Percentiles rank a stretch among this genome's conserved stretches.
Evolutionary conservation across 164 flowering plant species (phyloP).

Genomic region (Buxus sempervirens): DNA sequence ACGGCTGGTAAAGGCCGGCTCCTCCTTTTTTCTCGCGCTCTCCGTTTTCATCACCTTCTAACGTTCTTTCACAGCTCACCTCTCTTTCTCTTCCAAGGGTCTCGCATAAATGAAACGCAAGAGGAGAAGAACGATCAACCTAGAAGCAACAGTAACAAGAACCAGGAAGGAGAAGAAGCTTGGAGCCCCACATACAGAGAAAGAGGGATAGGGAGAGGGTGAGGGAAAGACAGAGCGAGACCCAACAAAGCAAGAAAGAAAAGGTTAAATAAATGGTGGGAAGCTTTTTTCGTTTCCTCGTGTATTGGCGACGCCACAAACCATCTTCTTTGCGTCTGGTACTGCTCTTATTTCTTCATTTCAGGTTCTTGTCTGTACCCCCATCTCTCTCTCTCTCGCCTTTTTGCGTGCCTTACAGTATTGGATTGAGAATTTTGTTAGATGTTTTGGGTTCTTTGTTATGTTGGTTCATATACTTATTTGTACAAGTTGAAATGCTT

Average conservation of each 20-base stretch:
- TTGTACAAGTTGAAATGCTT: background rate
- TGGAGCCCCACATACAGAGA: background rate
- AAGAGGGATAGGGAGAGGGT: conserved; percentile 2
- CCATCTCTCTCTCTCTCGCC: background rate
- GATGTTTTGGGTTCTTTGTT: background rate
- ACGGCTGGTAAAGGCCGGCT: background rate
- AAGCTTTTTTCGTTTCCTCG: conserved; percentile 32
- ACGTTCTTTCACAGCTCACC: background rate
- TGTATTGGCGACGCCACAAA: conserved; percentile 22
- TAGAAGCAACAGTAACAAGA: background rate
- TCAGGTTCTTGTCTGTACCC: conserved; percentile 1
- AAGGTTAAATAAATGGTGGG: conserved; percentile 21
- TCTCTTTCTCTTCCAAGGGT: background rate
- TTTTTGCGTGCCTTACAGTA: background rate
- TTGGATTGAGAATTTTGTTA: background rate
- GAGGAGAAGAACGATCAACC: too few species aligned
- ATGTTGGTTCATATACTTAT: background rate
- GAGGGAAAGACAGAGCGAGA: conserved; percentile 5
- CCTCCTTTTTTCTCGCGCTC: background rate
- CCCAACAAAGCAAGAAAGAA: conserved; percentile 16
- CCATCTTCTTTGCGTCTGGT: conserved; percentile 9
- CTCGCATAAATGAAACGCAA: too few species aligned
- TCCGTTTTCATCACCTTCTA: background rate
- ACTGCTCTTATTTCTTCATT: conserved; percentile 25
- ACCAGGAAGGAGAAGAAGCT: conserved; percentile 15